Percentiles rank a stretch among this genome's conserved stretches.
Conservation (phyloP, 2,329 filamentous ascomycete species). For the Fusarium bulbicola region DNA sequence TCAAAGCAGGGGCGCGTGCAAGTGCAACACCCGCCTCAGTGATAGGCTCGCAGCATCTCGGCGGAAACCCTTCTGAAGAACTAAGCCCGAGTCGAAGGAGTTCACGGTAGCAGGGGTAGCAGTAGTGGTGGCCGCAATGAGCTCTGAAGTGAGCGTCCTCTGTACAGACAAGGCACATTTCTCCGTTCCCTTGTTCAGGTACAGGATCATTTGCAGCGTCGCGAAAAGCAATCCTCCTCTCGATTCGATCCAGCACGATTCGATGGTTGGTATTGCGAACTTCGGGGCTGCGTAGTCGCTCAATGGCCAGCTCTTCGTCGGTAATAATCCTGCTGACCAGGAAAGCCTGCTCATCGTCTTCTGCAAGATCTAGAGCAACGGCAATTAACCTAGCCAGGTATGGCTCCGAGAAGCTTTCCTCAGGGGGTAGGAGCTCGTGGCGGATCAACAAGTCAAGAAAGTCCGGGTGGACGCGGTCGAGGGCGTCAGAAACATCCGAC, state of each 20-base stretch:
- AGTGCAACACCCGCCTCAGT: conserved; percentile 17
- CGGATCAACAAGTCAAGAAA: conserved; percentile 28
- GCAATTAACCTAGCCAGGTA: conserved; percentile 22
- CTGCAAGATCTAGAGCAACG: conserved; percentile 35
- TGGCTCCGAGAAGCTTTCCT: conserved; percentile 7
- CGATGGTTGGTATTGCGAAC: conserved; percentile 18
- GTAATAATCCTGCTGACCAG: conserved; percentile 35
- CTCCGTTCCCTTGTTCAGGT: neutral
- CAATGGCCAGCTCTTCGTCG: conserved; percentile 32
- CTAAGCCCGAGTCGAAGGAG: conserved; percentile 31
- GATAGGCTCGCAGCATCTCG: conserved; percentile 34
- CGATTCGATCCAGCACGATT: conserved; percentile 21
- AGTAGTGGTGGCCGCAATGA: conserved; percentile 35
- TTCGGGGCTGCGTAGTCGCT: conserved; percentile 20
- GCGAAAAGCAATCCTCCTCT: conserved; percentile 12
- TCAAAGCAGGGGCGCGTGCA: conserved; percentile 21
- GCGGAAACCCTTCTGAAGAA: conserved; percentile 34
- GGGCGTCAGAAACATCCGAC: neutral
- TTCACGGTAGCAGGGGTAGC: conserved; percentile 30
- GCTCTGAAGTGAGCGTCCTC: conserved; percentile 2
- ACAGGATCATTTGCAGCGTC: neutral
- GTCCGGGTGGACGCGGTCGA: conserved; percentile 35
- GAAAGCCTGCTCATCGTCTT: conserved; percentile 24
- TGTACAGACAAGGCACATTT: conserved; percentile 33
- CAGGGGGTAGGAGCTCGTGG: conserved; percentile 2